phyloP scores from a whole-genome alignment of 1,284 basidiomycete genomes.

The Trametes polyzona region DNA sequence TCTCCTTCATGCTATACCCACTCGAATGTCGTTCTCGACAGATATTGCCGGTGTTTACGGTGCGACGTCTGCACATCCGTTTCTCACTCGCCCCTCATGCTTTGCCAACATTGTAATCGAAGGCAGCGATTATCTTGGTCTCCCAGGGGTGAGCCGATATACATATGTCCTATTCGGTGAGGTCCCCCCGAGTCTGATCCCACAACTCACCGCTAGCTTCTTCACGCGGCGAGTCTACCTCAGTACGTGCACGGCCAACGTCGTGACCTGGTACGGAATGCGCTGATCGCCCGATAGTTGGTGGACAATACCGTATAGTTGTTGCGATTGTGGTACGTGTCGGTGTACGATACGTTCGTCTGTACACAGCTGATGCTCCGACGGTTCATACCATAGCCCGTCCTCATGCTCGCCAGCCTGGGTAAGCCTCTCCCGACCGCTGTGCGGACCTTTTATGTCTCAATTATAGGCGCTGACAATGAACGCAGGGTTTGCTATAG shows the following conservation, averaged over 20 bases:
- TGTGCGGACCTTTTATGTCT: too few relatives aligned
- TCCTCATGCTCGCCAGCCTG: neutral
- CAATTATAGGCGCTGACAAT: neutral
- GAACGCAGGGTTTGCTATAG: neutral
- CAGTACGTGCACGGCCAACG: neutral
- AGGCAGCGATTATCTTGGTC: neutral
- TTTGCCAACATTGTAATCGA: neutral
- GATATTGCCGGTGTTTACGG: neutral
- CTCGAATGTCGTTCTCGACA: neutral
- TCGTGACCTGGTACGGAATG: neutral
- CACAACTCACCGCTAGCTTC: neutral
- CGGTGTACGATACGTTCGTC: too few relatives aligned
- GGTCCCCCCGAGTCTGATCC: neutral
- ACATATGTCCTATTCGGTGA: too few relatives aligned
- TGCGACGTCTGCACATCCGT: neutral
- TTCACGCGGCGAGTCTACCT: constrained; percentile 10
- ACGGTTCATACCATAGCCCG: neutral
- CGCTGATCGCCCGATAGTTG: neutral
- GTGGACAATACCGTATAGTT: neutral
- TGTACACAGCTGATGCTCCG: too few relatives aligned
- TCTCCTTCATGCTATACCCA: too few relatives aligned
- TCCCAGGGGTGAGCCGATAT: neutral
- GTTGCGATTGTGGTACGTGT: neutral
- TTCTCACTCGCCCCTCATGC: neutral
- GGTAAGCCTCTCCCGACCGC: neutral